Evolutionary conservation across 1,284 basidiomycete species (phyloP), one percentile per base, ranked within the genome.

Genomic region (Uromyces viciae-fabae): DNA sequence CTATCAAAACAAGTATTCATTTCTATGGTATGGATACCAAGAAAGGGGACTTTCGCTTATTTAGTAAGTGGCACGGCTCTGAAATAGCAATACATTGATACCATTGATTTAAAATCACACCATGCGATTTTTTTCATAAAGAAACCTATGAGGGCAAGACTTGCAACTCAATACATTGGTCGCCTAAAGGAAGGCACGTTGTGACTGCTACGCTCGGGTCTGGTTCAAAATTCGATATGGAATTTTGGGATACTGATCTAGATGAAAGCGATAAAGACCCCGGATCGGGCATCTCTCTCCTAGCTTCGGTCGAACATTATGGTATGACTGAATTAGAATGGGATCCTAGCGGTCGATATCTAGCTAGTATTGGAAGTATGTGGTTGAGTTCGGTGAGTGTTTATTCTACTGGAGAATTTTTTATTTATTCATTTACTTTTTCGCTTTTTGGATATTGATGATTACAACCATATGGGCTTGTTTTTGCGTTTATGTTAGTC

Each of bases 251-350:
- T 87, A 90, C 98, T 74, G 97, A 99, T 88, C 86, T 91, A 89
- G 83, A 89, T 87, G 36, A 93, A 69, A 84, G 83, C 60, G 93
- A 95, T 75, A 94, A 93, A 90, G 87, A 87, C 52, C 82, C 85
- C 11, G 94, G 94, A 64, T 90, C 90, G 76, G 91, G 92, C 72
- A 94, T 99, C 83, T 93, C 95, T 86, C 89, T 92, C 36, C 90
- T 99, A 72, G 87, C 86, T 62, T 90, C 91, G 36, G 92, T 92
- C n/a, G 97, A 99, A 87, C 96, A 99, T 87, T 99, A 97, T 86
- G 97, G 96, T 82, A 91, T 99, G 82, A 99, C 97, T 33, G 95
- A 98, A 84, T 92, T 98, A 77, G 95, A 98, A 85, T 99, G 97
- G 97, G 97, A 99, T 87, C 96, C 97, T 36, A 93, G 91, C 85